Percentiles rank a stretch among this genome's conserved stretches.
Conservation (phyloP, 2,329 filamentous ascomycete species). For the Sclerotinia sclerotiorum region DNA sequence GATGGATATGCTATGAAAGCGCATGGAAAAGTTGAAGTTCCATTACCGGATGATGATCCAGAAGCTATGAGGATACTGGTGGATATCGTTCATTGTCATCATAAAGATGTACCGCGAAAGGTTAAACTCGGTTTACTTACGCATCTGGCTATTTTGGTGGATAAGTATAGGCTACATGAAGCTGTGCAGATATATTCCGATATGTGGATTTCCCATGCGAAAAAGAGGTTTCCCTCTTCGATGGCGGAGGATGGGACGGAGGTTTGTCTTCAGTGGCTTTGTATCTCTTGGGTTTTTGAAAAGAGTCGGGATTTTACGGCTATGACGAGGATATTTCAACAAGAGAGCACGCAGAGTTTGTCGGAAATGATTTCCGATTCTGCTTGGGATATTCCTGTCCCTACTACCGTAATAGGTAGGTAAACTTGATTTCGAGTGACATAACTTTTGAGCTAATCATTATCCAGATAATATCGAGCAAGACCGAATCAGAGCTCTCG, state of each 20-base stretch:
- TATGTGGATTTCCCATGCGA: constrained; percentile 17
- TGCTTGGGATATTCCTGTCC: constrained; percentile 11
- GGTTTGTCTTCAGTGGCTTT: constrained; percentile 17
- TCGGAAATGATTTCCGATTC: background rate
- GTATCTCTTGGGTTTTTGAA: constrained; percentile 22
- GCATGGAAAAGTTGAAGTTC: constrained; percentile 32
- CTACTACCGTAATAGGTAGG: constrained; percentile 4
- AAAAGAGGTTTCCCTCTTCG: constrained; percentile 6
- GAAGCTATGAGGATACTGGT: constrained; percentile 40
- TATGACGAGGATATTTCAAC: constrained; percentile 15
- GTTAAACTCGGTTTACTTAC: constrained; percentile 36
- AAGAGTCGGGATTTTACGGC: background rate
- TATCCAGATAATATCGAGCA: constrained; percentile 4
- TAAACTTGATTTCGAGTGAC: too few relatives aligned
- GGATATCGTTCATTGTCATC: constrained; percentile 38
- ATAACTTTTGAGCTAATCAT: background rate
- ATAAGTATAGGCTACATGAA: constrained; percentile 36
- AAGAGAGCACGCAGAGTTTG: constrained; percentile 14
- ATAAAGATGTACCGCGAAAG: constrained; percentile 32
- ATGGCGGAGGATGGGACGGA: background rate
- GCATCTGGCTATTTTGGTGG: constrained; percentile 35
- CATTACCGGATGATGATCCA: constrained; percentile 38
- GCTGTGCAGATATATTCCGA: constrained; percentile 23
- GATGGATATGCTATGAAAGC: constrained; percentile 30
- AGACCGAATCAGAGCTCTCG: constrained; percentile 1